Conservation (phyloP, 305 asterid genomes). For the Fraxinus albicans region DNA sequence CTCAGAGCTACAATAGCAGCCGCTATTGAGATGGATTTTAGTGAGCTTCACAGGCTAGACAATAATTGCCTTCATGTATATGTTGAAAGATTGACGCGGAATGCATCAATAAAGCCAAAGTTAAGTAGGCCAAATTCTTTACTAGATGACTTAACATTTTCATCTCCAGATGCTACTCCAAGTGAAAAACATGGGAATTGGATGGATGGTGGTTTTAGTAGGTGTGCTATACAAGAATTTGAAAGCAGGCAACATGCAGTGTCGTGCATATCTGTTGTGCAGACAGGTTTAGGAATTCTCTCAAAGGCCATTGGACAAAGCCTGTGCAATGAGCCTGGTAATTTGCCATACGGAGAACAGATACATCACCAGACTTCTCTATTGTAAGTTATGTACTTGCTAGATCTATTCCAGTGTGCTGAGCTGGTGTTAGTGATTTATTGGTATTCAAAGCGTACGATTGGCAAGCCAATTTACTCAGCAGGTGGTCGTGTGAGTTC, state of each 20-base stretch:
- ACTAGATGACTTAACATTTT: constrained; percentile 21
- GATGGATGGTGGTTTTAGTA: constrained; percentile 39
- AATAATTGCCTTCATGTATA: constrained; percentile 34
- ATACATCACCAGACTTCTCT: constrained; percentile 24
- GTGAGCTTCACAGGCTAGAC: constrained; percentile 34
- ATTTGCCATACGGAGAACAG: constrained; percentile 25
- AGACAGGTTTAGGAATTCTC: constrained; percentile 48
- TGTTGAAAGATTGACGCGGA: constrained; percentile 36
- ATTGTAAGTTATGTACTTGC: constrained; percentile 40
- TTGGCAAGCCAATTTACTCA: neutral
- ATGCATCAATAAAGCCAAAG: constrained; percentile 23
- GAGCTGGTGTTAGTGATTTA: neutral
- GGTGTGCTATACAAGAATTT: constrained; percentile 43
- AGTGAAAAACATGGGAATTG: constrained; percentile 20
- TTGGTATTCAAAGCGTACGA: neutral
- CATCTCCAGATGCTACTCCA: constrained; percentile 23
- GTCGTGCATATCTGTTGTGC: constrained; percentile 42
- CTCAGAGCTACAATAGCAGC: constrained; percentile 56
- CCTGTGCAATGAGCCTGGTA: constrained; percentile 26
- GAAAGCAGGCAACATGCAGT: constrained; percentile 47
- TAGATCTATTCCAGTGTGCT: neutral
- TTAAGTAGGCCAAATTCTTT: constrained; percentile 20
- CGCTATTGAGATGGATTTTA: constrained; percentile 55
- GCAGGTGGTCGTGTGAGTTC: neutral
- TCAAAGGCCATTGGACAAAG: constrained; percentile 32